Evolutionary conservation across 345 rosid genomes (phyloP).

Genomic region (Atalantia buxifolia): DNA sequence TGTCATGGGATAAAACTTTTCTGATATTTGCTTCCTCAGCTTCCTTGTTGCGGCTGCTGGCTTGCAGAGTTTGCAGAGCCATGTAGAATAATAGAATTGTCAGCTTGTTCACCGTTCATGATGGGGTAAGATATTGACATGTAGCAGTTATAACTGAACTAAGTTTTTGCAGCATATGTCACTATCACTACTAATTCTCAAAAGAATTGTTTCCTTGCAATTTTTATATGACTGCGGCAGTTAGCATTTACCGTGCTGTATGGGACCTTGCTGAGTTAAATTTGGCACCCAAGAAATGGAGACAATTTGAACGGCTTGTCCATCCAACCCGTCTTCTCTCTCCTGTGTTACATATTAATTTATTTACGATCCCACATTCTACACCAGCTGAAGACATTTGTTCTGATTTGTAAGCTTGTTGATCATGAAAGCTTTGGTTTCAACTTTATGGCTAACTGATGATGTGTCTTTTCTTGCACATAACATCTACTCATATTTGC

Average conservation of each 20-base stretch:
- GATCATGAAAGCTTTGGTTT: not conserved
- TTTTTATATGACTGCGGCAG: not conserved
- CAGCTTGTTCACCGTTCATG: conserved; percentile 54
- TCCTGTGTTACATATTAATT: not conserved
- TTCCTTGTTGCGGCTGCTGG: conserved; percentile 75
- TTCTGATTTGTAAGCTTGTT: not conserved
- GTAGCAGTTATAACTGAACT: not conserved
- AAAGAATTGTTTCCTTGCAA: too few relatives aligned
- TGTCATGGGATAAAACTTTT: conserved; percentile 12
- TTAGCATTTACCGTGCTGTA: not conserved
- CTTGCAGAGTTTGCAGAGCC: conserved; percentile 68
- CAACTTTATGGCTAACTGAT: not conserved
- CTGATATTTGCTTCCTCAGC: conserved; percentile 40
- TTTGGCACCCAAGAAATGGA: not conserved
- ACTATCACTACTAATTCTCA: not conserved
- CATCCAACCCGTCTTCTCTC: not conserved
- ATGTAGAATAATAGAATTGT: conserved; percentile 53
- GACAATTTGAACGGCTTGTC: not conserved
- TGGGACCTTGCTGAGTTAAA: not conserved
- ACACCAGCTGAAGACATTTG: not conserved
- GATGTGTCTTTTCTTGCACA: conserved; percentile 31
- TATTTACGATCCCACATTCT: not conserved
- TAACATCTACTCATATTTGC: conserved; percentile 66
- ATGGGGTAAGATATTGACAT: conserved; percentile 54
- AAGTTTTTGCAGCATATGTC: not conserved